Evolutionary conservation across 129 eudicot genomes (phyloP).

Genomic region (Escallonia rubra): DNA sequence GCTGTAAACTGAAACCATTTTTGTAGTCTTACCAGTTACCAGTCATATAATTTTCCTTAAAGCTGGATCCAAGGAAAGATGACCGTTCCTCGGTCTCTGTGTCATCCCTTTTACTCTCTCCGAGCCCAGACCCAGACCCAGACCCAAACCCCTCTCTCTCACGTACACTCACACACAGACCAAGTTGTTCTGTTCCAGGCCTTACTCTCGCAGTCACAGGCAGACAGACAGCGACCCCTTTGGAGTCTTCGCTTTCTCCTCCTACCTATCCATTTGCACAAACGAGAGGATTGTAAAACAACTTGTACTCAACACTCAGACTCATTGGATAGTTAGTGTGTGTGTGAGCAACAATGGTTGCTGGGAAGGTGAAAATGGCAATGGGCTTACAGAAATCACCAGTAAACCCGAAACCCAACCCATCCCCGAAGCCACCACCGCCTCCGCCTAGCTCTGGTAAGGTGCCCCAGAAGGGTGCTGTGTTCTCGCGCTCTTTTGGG

Average conservation of each 20-base stretch:
- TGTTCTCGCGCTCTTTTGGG: conserved; percentile 70
- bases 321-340: neutral
- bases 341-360: conserved; percentile 47
- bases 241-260: conserved; percentile 10
- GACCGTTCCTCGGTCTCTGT: conserved; percentile 77
- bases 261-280: neutral
- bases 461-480: conserved; percentile 41
- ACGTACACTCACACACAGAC: no score
- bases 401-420: conserved; percentile 16
- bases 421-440: conserved; percentile 29
- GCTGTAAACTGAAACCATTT: no score
- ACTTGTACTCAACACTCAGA: no score
- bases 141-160: conserved; percentile 9
- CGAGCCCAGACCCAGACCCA: conserved; percentile 1
- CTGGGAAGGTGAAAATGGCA: conserved; percentile 71
- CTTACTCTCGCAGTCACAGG: neutral
- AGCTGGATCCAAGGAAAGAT: conserved; percentile 23
- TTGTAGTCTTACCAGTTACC: no score
- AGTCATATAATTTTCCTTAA: no score
- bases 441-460: conserved; percentile 27
- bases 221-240: conserved; percentile 26
- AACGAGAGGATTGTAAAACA: conserved; percentile 14
- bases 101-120: conserved; percentile 19
- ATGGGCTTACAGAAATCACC: conserved; percentile 74
- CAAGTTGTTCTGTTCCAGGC: neutral